Conservation (phyloP, 2,329 filamentous ascomycete species). For the Colletotrichum horii region DNA sequence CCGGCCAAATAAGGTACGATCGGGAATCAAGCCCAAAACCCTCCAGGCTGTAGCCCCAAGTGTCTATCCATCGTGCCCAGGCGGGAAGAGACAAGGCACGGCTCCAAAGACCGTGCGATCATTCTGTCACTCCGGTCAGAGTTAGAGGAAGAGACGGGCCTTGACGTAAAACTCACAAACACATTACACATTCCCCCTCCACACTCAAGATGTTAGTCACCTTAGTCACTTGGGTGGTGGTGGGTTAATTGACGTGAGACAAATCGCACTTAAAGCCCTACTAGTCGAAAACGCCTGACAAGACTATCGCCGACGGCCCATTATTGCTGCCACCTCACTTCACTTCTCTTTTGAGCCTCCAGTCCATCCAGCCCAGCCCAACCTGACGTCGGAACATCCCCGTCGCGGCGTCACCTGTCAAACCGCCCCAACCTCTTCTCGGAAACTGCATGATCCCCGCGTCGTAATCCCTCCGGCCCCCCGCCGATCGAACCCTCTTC, state of each 20-base stretch:
- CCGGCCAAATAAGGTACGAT: not conserved
- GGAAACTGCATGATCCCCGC: conserved; percentile 15
- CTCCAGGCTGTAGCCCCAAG: not conserved
- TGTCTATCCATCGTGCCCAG: not conserved
- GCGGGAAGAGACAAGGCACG: not conserved
- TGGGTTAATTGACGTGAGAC: not conserved
- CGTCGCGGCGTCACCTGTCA: conserved; percentile 8
- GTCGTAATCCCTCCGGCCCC: not conserved
- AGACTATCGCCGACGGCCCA: not conserved
- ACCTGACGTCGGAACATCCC: not conserved
- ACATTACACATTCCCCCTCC: not conserved
- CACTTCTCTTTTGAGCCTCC: not conserved
- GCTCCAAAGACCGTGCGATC: not conserved
- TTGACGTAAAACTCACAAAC: not conserved
- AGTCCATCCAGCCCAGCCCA: not conserved
- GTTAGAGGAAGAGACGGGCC: not conserved
- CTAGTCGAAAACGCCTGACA: not conserved
- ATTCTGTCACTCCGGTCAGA: not conserved
- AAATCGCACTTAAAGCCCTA: not conserved
- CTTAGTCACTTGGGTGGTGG: not conserved
- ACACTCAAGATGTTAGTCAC: not conserved
- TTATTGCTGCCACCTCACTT: not conserved
- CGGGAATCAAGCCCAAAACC: not conserved
- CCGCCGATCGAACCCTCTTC: conserved; percentile 1
- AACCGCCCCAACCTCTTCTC: not conserved